These are phyloP conservation scores for Cucurbita maxima DNA, from an alignment of 306 rosid species.

Conservation along the genomic window DNA sequence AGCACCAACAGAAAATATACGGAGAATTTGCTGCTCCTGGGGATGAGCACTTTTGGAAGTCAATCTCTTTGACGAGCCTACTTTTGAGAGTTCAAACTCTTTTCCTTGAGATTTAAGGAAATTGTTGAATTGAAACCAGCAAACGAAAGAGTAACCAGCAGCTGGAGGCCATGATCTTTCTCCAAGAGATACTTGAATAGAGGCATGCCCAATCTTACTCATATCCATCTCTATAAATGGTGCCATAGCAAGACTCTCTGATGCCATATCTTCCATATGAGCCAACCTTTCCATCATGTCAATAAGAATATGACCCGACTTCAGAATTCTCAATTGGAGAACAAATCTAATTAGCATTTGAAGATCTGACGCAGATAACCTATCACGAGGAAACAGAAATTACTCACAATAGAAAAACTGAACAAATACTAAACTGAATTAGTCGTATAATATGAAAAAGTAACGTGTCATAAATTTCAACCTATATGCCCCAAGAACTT, in stretches of 20 bases:
- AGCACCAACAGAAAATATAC: constrained; percentile 88
- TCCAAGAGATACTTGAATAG: constrained; percentile 95
- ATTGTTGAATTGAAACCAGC: constrained; percentile 91
- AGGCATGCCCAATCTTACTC: constrained; percentile 90
- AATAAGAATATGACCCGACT: constrained; percentile 62
- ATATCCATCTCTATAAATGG: constrained; percentile 94
- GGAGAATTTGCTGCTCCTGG: constrained; percentile 41
- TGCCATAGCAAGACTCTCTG: constrained; percentile 68
- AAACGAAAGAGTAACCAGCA: constrained; percentile 97
- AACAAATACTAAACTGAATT: not conserved
- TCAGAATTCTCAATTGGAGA: constrained; percentile 66
- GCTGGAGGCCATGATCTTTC: constrained; percentile 99
- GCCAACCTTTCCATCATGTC: constrained; percentile 88
- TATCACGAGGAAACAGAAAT: constrained; percentile 27
- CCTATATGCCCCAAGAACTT: constrained; percentile 97
- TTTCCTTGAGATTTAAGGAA: constrained; percentile 56
- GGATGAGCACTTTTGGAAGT: constrained; percentile 33
- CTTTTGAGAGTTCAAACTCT: constrained; percentile 58
- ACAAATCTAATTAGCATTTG: constrained; percentile 63
- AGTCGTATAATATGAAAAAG: constrained; percentile 5
- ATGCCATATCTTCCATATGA: constrained; percentile 63
- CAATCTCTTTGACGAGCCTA: constrained; percentile 43
- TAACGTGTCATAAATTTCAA: constrained; percentile 16
- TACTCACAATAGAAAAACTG: constrained; percentile 6
- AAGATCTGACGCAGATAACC: constrained; percentile 79